These are phyloP conservation scores for Coprinellus micaceus DNA, from an alignment of 768 basidiomycete species.

Conservation along the genomic window DNA sequence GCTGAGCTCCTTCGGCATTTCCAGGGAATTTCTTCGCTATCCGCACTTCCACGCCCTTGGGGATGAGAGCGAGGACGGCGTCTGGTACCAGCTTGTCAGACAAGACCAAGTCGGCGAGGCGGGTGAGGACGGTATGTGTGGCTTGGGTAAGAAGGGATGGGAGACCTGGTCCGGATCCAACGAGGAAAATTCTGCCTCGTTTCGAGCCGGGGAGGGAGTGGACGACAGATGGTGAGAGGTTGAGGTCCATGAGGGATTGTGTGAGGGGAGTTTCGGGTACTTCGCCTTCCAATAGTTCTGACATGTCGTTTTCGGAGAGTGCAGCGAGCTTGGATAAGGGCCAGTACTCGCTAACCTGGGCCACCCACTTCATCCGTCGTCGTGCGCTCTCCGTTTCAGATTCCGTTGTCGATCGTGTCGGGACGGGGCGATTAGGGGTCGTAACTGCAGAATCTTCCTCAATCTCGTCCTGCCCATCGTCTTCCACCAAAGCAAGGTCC, in stretches of 20 bases:
- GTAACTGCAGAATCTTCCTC: slow-evolving; percentile 50
- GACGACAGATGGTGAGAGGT: slow-evolving; percentile 10
- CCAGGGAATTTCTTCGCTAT: slow-evolving; percentile 98
- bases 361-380: slow-evolving; percentile 87
- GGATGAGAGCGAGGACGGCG: slow-evolving; percentile 82
- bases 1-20: slow-evolving; percentile 92
- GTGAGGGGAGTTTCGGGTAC: slow-evolving; percentile 12
- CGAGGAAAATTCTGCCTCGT: slow-evolving; percentile 77
- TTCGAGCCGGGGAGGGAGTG: slow-evolving; percentile 34
- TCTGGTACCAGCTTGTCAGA: slow-evolving; percentile 96
- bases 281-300: slow-evolving; percentile 49
- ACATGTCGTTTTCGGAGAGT: slow-evolving; percentile 68
- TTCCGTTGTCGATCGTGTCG: slow-evolving; percentile 40
- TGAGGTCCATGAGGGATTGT: slow-evolving; percentile 13
- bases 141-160: slow-evolving; percentile 89
- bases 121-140: slow-evolving; percentile 75
- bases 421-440: slow-evolving; percentile 72
- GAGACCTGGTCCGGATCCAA: slow-evolving; percentile 95
- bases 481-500: slow-evolving; percentile 17
- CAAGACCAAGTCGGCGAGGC: slow-evolving; percentile 80
- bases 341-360: slow-evolving; percentile 97
- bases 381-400: slow-evolving; percentile 42
- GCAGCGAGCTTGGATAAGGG: slow-evolving; percentile 70
- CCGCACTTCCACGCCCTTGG: slow-evolving; percentile 62
- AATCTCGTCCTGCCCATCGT: slow-evolving; percentile 39